Evolutionary conservation across 2,329 filamentous ascomycete genomes (phyloP), one percentile per base, ranked within the genome.

Genomic region (Aaosphaeria pasadenensis): DNA sequence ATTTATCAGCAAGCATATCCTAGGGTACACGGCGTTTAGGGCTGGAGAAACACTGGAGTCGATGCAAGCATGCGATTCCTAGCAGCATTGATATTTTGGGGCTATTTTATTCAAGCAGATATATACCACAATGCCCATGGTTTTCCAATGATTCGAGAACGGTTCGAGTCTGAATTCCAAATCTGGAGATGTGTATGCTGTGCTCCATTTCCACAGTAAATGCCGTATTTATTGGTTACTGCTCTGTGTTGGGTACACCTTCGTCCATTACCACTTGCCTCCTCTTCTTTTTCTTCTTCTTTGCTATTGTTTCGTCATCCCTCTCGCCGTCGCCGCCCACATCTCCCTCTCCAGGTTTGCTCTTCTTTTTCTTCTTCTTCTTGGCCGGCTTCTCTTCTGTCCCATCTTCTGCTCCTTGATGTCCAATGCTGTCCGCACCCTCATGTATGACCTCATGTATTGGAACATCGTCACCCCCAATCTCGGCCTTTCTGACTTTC

Each of bases 391-490:
- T 51, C 50, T 43, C 60, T 40, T 30, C 57, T 44, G 11, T 53
- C 17, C 44, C 55, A 9, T 39, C 57, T 30, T 44, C 52, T 30
- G 48, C 55, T 5, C 28, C 53, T 24, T 24, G 17, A 24, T 24
- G 17, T 24, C 17, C 17, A 24, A 9, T 36, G 9, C n/a, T 36
- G 11, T 43, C 31, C n/a, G 13, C 31, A 36, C 50, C 57, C 2
- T 35, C 51, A 11, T 30, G 48, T 28, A 28, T 54, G 39, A 50
- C 60, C 29, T 36, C 57, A 9, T 47, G 55, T 7, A 52, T 46
- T 24, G 42, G 47, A 57, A 29, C 57, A 86, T 80, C 31, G 85
- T 78, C 6, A 76, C 81, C 60, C 85, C 79, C 41, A 89, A 60
- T 38, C 13, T 54, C 59, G 55, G 51, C 64, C 48, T 58, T 71